Percentiles rank a stretch among this genome's conserved stretches.
Conservation (phyloP, 192 early-diverging fungal genomes). For the Coemansia sp. region DNA sequence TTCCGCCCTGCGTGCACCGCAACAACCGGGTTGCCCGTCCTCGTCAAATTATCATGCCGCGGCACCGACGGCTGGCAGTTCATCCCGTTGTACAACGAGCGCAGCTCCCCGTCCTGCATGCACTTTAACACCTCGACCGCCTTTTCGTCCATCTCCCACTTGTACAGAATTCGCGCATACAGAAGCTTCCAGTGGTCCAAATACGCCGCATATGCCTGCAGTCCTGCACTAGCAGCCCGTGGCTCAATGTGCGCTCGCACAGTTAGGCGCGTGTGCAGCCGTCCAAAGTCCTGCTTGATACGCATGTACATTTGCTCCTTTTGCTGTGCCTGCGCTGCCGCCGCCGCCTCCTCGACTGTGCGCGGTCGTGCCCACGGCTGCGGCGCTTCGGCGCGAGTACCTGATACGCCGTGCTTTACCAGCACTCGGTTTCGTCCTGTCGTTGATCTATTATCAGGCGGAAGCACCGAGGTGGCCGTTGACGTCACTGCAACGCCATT, state of each 20-base stretch:
- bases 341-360: not conserved
- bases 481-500: not conserved
- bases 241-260: conserved; percentile 9
- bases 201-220: conserved; percentile 23
- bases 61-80: conserved; percentile 44
- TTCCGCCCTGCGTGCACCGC: not conserved
- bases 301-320: conserved; percentile 32
- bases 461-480: not conserved
- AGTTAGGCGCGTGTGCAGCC: conserved; percentile 19
- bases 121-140: conserved; percentile 50
- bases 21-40: conserved; percentile 21
- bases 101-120: conserved; percentile 26
- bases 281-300: conserved; percentile 23
- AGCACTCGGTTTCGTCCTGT: not conserved
- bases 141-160: conserved; percentile 43
- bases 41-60: conserved; percentile 31
- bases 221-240: not conserved
- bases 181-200: conserved; percentile 52
- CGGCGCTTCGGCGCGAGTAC: not conserved
- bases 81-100: conserved; percentile 32
- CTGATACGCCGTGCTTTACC: not conserved
- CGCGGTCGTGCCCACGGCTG: not conserved
- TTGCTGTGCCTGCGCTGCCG: conserved; percentile 17
- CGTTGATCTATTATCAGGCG: not conserved
- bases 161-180: conserved; percentile 46